A percentile compares a stretch with the other conserved stretches of the same genome.
Conservation (phyloP, 1,284 basidiomycete species). For the Melampsora americana region DNA sequence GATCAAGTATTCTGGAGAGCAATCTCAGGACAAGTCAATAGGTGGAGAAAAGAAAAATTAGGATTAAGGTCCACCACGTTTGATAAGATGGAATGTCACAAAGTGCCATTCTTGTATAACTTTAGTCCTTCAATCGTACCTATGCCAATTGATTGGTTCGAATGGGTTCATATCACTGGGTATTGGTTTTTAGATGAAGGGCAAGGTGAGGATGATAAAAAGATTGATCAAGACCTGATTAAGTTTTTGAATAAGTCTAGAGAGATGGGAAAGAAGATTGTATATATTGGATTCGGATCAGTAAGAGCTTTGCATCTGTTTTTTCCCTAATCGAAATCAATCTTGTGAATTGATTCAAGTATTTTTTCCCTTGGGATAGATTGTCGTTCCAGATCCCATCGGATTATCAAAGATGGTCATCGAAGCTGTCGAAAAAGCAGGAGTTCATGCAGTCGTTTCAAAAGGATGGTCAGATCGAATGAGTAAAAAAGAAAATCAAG, state of each 20-base stretch:
- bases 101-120: slow-evolving; percentile 95
- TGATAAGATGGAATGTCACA: slow-evolving; percentile 91
- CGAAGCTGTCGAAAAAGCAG: slow-evolving; percentile 67
- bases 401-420: slow-evolving; percentile 85
- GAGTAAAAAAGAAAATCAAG: slow-evolving; percentile 46
- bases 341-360: neutral
- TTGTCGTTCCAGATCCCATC: slow-evolving; percentile 88
- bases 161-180: slow-evolving; percentile 91
- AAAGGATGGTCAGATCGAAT: slow-evolving; percentile 97
- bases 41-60: slow-evolving; percentile 80
- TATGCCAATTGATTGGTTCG: slow-evolving; percentile 91
- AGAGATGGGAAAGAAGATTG: slow-evolving; percentile 74
- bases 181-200: slow-evolving; percentile 48
- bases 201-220: neutral
- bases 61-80: slow-evolving; percentile 74
- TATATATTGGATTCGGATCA: slow-evolving; percentile 98
- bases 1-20: slow-evolving; percentile 98
- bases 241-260: slow-evolving; percentile 77
- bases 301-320: slow-evolving; percentile 4
- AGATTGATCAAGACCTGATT: slow-evolving; percentile 82
- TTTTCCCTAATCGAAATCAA: slow-evolving; percentile 3
- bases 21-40: slow-evolving; percentile 86
- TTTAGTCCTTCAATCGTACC: slow-evolving; percentile 77
- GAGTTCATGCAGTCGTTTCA: slow-evolving; percentile 71
- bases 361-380: slow-evolving; percentile 60